Evolutionary conservation across 768 basidiomycete species (phyloP), one percentile per base, ranked within the genome.

Genomic region (Mycena kentingensis): DNA sequence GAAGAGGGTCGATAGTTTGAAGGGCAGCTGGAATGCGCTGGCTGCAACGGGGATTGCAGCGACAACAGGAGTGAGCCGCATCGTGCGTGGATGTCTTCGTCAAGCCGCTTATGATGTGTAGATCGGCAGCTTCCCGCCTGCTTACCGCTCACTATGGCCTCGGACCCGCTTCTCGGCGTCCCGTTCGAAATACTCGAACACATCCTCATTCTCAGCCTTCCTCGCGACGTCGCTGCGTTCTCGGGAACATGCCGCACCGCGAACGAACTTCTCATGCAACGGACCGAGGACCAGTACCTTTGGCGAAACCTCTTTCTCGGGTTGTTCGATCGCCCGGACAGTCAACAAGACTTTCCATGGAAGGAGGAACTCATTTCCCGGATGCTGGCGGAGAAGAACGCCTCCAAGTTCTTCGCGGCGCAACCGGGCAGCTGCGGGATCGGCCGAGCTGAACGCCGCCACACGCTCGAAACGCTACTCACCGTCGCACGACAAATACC

Each of bases 261-360:
- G 8, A 27, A 24, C 15, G 70, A 70, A 58, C 60, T 63, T 34
- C 67, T 87, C 39, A 75, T 87, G 37, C 80, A 83, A 61, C 64
- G 70, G 19, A 54, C 72, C 26, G 53, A 70, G 25, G 83, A 86
- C 67, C 77, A 79, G 41, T 80, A 81, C 62, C 75, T 91, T 34
- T 91, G 87, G 87, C 81, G 83, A 47, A 71, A 79, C 46, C 71
- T 89, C 46, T 88, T 85, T 67, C 77, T 86, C 32, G 50, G 68
- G 41, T 75, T 78, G 5, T 89, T 88, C 65, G 89, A 90, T 63
- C 80, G 86, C 60, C 85, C 85, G n/a, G 73, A 70, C n/a, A 28
- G 52, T 44, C 54, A 57, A 19, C 43, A 54, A 35, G 43, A 56
- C 18, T 55, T 62, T 47, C 50, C 73, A 51, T 73, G 73, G 69